Evolutionary conservation across 805 yeast genomes (phyloP).

Genomic region (Lipomyces sp.): DNA sequence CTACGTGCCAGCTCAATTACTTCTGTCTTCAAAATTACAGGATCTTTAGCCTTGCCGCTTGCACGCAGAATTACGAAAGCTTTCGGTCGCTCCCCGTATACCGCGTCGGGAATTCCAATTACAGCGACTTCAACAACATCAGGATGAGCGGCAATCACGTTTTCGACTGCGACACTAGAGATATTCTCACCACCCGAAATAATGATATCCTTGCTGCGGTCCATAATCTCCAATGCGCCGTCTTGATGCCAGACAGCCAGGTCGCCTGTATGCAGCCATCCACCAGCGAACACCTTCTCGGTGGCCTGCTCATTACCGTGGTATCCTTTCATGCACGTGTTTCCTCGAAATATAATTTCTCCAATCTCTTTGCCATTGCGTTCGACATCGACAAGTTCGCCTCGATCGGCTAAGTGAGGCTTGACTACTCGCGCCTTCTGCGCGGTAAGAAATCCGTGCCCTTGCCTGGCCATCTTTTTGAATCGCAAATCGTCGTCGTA

Average conservation of each 20-base stretch:
- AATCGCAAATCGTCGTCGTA: slow-evolving; percentile 41
- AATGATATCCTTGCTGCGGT: slow-evolving; percentile 47
- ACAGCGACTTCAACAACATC: slow-evolving; percentile 45
- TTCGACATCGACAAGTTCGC: slow-evolving; percentile 39
- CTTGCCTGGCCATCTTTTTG: slow-evolving; percentile 45
- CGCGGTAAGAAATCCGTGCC: slow-evolving; percentile 44
- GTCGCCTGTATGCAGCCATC: slow-evolving; percentile 42
- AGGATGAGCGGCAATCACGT: slow-evolving; percentile 40
- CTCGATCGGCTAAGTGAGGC: slow-evolving; percentile 20
- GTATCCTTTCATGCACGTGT: slow-evolving; percentile 45
- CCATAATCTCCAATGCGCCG: slow-evolving; percentile 45
- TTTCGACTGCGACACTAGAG: slow-evolving; percentile 47
- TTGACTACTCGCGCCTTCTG: slow-evolving; percentile 42
- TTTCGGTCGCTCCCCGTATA: slow-evolving; percentile 46
- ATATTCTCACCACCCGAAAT: slow-evolving; percentile 49
- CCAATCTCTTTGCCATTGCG: slow-evolving; percentile 45
- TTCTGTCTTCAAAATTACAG: slow-evolving; percentile 22
- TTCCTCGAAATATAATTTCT: slow-evolving; percentile 46
- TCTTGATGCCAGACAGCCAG: slow-evolving; percentile 47
- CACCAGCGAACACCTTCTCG: slow-evolving; percentile 42
- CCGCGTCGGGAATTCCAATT: slow-evolving; percentile 44
- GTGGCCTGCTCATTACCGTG: slow-evolving; percentile 45
- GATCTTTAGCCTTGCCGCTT: background rate
- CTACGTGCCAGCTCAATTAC: slow-evolving; percentile 39
- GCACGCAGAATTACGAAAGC: slow-evolving; percentile 42